Evolutionary conservation across 2,329 filamentous ascomycete genomes (phyloP), one percentile per base, ranked within the genome.

Genomic region (Alternaria sp.): DNA sequence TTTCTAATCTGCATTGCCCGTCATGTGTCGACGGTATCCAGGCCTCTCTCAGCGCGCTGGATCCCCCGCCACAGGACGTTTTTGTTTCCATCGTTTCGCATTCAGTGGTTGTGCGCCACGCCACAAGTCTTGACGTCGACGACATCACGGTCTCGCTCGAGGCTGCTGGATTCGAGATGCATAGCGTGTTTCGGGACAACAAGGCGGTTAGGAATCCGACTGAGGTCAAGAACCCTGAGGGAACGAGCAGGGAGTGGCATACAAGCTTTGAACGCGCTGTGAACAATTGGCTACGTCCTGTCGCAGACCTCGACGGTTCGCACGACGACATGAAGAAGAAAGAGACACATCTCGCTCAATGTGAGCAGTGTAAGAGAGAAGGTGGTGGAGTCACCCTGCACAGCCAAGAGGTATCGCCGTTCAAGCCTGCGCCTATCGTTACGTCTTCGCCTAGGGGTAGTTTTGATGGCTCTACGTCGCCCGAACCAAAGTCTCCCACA

Each of bases 1-100:
- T 93, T 67, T 86, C 85, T 63, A 93, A 93, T 76, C 83, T 93
- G n/a, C 91, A 93, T 78, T 93, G 91, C 79, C 88, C 90, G 14
- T 91, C 89, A 61, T 93, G 91, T 75, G 87, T 92, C 51, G 85
- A 86, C 36, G 83, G 85, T 66, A 92, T 93, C 72, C 83, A 87
- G 70, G 80, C 84, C 54, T 83, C 85, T 60, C 79, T 93, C 59
- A 81, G 68, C 36, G 66, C 69, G 7, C 76, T 86, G 75, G 59
- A 82, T 71, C 79, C 85, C 74, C 71, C 80, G 81, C 80, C 81
- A 72, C 65, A 74, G 55, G 88, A 86, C 80, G 85, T 92, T 30
- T 89, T 88, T 63, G 86, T 89, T 61, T 92, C 91, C 65, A 86
- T 92, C 62, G 85, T 92, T 69, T 89, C 89, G 39, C 91, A 90